Evolutionary conservation across 2,329 filamentous ascomycete genomes (phyloP).

Genomic region (Sporothrix dimorphospora): DNA sequence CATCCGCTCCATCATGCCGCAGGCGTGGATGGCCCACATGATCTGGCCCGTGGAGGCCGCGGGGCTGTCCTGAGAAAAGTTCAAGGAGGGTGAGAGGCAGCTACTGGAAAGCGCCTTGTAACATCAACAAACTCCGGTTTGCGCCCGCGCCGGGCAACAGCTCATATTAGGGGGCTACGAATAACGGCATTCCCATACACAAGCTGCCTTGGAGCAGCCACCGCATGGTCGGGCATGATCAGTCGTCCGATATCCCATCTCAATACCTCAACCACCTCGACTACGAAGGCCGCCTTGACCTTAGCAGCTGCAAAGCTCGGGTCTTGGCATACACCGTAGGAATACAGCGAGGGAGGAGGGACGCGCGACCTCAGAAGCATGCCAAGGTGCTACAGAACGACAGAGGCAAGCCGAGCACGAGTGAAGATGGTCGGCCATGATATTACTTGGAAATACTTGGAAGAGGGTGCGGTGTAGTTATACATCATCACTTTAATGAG

Average conservation of each 20-base stretch:
- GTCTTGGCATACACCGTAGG: too few relatives aligned
- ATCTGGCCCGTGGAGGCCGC: slow-evolving; percentile 36
- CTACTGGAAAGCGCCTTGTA: neutral
- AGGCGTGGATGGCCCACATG: slow-evolving; percentile 35
- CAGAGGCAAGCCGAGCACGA: neutral
- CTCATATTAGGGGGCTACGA: too few relatives aligned
- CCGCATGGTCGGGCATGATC: too few relatives aligned
- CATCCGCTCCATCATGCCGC: slow-evolving; percentile 34
- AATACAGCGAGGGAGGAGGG: too few relatives aligned
- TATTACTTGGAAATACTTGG: neutral
- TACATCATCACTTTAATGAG: neutral
- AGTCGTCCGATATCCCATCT: too few relatives aligned
- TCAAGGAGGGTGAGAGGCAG: neutral
- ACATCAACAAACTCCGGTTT: neutral
- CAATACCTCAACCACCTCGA: too few relatives aligned
- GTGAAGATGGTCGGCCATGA: neutral
- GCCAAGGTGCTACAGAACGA: neutral
- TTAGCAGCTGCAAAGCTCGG: neutral
- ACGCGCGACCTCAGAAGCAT: neutral
- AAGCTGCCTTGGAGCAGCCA: too few relatives aligned
- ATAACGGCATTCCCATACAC: too few relatives aligned
- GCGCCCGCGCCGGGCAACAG: neutral
- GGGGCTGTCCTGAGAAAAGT: slow-evolving; percentile 21
- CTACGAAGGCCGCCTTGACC: neutral
- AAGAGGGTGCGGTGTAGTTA: neutral